Evolutionary conservation across 805 yeast species (phyloP).

Genomic region (Kuraishia piskuri): DNA sequence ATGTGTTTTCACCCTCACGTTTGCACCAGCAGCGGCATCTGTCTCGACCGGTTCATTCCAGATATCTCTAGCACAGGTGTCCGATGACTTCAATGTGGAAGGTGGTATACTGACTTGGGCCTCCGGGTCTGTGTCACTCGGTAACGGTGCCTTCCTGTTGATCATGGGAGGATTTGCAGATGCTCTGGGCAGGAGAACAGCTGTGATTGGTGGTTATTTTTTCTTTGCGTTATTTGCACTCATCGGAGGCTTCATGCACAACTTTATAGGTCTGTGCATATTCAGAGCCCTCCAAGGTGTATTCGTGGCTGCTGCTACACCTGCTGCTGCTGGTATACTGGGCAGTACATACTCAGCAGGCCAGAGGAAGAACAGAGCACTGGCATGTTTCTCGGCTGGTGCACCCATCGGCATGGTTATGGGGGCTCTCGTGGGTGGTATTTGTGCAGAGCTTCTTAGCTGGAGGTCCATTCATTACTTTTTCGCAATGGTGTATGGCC

Average conservation of each 20-base stretch:
- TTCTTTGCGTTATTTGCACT: conserved; percentile 16
- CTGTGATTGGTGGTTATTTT: conserved; percentile 11
- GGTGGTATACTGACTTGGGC: conserved; percentile 32
- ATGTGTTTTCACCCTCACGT: conserved; percentile 19
- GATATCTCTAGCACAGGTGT: conserved; percentile 22
- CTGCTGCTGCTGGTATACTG: conserved; percentile 33
- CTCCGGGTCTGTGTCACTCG: conserved; percentile 24
- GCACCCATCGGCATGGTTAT: conserved; percentile 32
- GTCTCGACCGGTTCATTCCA: conserved; percentile 24
- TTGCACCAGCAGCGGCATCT: conserved; percentile 24
- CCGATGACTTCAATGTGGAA: conserved; percentile 19
- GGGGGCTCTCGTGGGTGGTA: conserved; percentile 31
- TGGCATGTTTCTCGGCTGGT: conserved; percentile 29
- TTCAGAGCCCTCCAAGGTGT: conserved; percentile 31
- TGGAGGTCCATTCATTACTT: conserved; percentile 31
- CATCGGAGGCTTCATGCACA: conserved; percentile 22
- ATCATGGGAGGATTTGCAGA: conserved; percentile 30
- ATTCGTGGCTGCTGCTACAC: conserved; percentile 26
- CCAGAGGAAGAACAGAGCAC: conserved; percentile 24
- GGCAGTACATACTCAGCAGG: conserved; percentile 26
- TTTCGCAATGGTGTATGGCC: conserved; percentile 25
- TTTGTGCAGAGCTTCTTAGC: conserved; percentile 21
- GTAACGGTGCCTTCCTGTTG: conserved; percentile 27
- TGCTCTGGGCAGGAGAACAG: conserved; percentile 25
- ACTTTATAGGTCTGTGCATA: conserved; percentile 23